phyloP scores from a whole-genome alignment of 2,329 filamentous ascomycete genomes.

The Tolypocladium album region DNA sequence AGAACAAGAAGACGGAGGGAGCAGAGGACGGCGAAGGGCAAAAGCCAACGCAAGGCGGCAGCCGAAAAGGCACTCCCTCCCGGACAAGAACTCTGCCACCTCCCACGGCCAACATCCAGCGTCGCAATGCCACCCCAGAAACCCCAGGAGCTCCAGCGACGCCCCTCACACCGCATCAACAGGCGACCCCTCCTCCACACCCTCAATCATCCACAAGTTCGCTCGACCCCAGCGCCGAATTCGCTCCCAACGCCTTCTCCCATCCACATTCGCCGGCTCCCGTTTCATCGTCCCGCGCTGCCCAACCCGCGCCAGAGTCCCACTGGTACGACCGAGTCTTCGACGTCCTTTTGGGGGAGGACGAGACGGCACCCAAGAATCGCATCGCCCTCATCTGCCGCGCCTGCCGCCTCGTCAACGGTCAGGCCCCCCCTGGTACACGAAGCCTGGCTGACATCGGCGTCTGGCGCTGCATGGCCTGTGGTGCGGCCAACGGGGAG shows the following conservation, averaged over 20 bases:
- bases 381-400: constrained; percentile 78
- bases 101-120: constrained; percentile 51
- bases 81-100: constrained; percentile 46
- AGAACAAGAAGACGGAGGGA: constrained; percentile 5
- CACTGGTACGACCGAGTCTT: constrained; percentile 94
- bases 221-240: constrained; percentile 46
- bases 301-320: constrained; percentile 24
- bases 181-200: constrained; percentile 12
- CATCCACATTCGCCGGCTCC: constrained; percentile 9
- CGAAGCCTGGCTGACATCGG: constrained; percentile 70
- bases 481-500: constrained; percentile 70
- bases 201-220: constrained; percentile 13
- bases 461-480: constrained; percentile 81
- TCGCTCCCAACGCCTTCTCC: constrained; percentile 56
- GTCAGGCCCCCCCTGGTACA: constrained; percentile 84
- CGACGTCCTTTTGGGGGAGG: constrained; percentile 85
- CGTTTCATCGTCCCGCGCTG: neutral
- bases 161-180: neutral
- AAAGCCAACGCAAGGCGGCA: constrained; percentile 6
- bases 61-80: constrained; percentile 9
- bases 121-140: constrained; percentile 17
- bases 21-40: constrained; percentile 3
- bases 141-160: neutral
- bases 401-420: constrained; percentile 80
- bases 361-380: constrained; percentile 87